Evolutionary conservation across 768 basidiomycete genomes (phyloP), one percentile per base, ranked within the genome.

Genomic region (Termitomyces sp.): DNA sequence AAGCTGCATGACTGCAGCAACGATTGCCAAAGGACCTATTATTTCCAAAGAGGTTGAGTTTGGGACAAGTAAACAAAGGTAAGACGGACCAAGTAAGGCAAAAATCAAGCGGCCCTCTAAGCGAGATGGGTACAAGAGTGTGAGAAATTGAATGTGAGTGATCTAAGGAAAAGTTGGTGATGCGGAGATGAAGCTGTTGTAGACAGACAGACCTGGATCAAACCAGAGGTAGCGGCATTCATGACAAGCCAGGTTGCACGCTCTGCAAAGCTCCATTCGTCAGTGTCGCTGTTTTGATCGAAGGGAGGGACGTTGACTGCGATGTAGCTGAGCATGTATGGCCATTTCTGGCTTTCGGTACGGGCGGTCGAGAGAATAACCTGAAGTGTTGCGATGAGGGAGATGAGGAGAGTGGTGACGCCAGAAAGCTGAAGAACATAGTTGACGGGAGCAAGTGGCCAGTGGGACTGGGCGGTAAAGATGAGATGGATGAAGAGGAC

Each of bases 61-160:
- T 45, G 24, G 15, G 20, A 62, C 15, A 10, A 50, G 48, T 24
- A 53, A n/a, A 7, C 2, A 39, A 39, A 28, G 22, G 55, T 31
- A 39, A 18, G 22, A 75, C 78, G 41, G 62, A 87, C 88, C 93
- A 18, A 99, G 82, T 10, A 98, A 79, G 42, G 83, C 74, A 66
- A 93, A 88, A 48, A 99, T 93, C 39, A 99, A 82, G 34, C 87
- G 76, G 4, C 85, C 88, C 74, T 98, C 97, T 24, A 96, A 81
- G 26, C 81, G 76, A 22, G 96, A 98, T 7, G 97, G 97, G 69
- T 92, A 99, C 10, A 99, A 79, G 12, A 98, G 80, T 7, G 97
- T 96, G 54, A 99, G 79, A 71, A 98, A 98, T 70, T 98, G 97
- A 51, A 99, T 97, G 69, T 98, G 95, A 0, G 97, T 96, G 51